phyloP scores from a whole-genome alignment of 1,284 basidiomycete species.

The Cryptococcus jaspeensis region DNA sequence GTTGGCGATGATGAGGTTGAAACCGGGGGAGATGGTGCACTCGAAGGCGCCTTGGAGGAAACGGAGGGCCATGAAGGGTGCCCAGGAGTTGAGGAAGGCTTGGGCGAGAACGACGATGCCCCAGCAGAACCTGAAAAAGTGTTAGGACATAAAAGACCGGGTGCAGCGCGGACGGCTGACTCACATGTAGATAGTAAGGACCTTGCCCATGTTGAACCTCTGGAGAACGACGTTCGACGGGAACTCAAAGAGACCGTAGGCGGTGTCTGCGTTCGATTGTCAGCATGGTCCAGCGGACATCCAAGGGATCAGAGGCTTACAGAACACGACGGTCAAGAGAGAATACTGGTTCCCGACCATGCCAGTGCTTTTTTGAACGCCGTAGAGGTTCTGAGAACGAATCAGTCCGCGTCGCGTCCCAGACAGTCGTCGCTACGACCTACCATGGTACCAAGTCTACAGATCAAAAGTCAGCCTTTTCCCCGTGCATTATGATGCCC shows the following conservation, averaged over 20 bases:
- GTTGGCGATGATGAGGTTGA: constrained; percentile 25
- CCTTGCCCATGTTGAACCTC: constrained; percentile 29
- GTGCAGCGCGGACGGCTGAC: background rate
- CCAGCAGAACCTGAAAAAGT: constrained; percentile 20
- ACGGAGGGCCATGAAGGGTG: constrained; percentile 36
- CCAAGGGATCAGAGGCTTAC: constrained; percentile 2
- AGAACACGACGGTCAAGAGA: constrained; percentile 34
- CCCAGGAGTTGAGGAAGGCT: constrained; percentile 33
- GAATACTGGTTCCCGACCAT: constrained; percentile 41
- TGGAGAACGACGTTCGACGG: constrained; percentile 39
- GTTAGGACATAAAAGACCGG: background rate
- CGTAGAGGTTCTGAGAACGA: constrained; percentile 31
- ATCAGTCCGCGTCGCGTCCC: background rate
- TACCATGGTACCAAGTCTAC: constrained; percentile 20
- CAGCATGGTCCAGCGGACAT: background rate
- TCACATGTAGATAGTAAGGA: constrained; percentile 28
- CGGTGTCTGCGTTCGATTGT: constrained; percentile 25
- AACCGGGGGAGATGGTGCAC: constrained; percentile 31
- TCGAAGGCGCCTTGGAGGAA: constrained; percentile 37
- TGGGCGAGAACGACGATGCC: constrained; percentile 33
- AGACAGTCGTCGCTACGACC: background rate
- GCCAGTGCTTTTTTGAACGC: constrained; percentile 32
- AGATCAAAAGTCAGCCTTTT: constrained; percentile 5
- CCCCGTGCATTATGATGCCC: constrained; percentile 14
- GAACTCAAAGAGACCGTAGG: constrained; percentile 37